Conservation (phyloP, 2,329 filamentous ascomycete genomes). For the Acarospora socialis region DNA sequence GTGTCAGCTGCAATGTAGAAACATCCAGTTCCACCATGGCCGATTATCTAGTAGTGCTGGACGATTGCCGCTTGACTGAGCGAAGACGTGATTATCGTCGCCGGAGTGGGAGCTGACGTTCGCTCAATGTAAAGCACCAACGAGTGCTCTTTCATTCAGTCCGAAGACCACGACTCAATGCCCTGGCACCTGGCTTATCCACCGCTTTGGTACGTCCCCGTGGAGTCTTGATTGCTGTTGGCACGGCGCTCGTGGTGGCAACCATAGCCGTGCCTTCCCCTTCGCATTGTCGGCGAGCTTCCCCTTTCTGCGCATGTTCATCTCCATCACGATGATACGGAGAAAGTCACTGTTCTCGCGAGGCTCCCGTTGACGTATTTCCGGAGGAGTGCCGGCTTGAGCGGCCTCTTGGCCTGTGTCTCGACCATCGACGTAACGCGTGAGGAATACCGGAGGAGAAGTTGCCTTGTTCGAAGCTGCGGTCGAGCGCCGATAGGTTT, state of each 20-base stretch:
- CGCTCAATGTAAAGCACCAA: too few species aligned
- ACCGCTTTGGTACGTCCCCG: too few species aligned
- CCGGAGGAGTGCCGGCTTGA: slow-evolving; percentile 24
- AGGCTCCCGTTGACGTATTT: slow-evolving; percentile 44
- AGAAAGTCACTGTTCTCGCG: slow-evolving; percentile 51
- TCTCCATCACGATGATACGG: slow-evolving; percentile 49
- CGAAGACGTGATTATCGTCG: too few species aligned
- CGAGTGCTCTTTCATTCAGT: too few species aligned
- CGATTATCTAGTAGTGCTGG: too few species aligned
- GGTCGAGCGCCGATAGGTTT: slow-evolving; percentile 38
- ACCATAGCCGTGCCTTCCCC: slow-evolving; percentile 44
- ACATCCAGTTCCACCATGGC: too few species aligned
- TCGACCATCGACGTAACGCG: slow-evolving; percentile 14
- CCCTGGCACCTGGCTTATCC: too few species aligned
- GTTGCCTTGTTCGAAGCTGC: slow-evolving; percentile 15
- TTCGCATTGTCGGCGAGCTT: slow-evolving; percentile 43
- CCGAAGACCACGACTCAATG: too few species aligned
- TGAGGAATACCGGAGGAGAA: slow-evolving; percentile 22
- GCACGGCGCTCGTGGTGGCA: slow-evolving; percentile 49
- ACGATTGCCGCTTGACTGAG: too few species aligned
- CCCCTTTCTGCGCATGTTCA: slow-evolving; percentile 52
- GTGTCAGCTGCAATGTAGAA: too few species aligned
- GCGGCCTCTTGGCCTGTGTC: slow-evolving; percentile 5
- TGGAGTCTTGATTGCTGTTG: too few species aligned
- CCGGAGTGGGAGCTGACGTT: too few species aligned